These are phyloP conservation scores for Gastrolobium villosum DNA, from an alignment of 306 rosid species.

Conservation along the genomic window DNA sequence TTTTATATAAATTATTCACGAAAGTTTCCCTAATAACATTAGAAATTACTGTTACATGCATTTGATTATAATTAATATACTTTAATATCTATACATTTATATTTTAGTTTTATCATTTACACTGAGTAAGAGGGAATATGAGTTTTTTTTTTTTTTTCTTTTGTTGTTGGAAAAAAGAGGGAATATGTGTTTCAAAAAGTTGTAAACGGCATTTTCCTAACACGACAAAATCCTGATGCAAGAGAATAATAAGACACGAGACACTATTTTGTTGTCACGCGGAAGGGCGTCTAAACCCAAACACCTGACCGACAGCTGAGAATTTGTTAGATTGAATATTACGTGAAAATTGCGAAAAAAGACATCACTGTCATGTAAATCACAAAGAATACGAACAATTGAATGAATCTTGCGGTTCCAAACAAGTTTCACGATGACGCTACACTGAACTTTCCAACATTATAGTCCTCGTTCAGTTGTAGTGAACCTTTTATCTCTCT, in stretches of 20 bases:
- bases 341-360: not conserved
- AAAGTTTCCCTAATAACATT: no score
- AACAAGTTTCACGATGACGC: not conserved
- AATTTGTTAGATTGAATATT: constrained; percentile 13
- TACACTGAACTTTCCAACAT: constrained; percentile 10
- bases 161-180: no score
- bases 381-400: not conserved
- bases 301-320: not conserved
- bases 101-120: no score
- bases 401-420: not conserved
- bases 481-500: not conserved
- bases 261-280: not conserved
- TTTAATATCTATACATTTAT: no score
- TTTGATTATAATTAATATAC: no score
- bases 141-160: no score
- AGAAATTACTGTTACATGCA: no score
- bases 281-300: constrained; percentile 31
- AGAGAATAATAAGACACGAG: not conserved
- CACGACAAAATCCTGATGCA: not conserved
- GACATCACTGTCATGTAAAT: constrained; percentile 33
- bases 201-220: not conserved
- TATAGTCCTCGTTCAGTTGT: not conserved
- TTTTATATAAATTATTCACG: no score
- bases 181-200: no score
- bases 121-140: no score